phyloP scores from a whole-genome alignment of 495 filamentous ascomycete species.

The Penicillium ochrochloron region DNA sequence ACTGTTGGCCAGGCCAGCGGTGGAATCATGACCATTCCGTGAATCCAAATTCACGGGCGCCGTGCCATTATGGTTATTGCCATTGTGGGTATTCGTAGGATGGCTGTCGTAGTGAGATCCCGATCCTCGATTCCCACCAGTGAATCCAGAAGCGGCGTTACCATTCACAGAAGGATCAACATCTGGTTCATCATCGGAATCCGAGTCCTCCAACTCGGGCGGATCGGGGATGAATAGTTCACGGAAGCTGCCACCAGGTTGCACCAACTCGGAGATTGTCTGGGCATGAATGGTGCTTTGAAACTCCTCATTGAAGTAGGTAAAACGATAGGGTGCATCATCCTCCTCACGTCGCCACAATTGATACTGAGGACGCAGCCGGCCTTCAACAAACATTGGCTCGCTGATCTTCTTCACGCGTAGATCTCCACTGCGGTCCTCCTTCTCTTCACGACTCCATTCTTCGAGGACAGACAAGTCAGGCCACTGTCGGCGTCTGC shows the following conservation, averaged over 20 bases:
- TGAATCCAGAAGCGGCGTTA: slow-evolving; percentile 8
- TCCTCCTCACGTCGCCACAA: slow-evolving; percentile 88
- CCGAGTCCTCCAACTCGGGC: slow-evolving; percentile 63
- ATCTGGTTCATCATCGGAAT: slow-evolving; percentile 65
- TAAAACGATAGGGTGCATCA: slow-evolving; percentile 91
- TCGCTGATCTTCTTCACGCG: slow-evolving; percentile 91
- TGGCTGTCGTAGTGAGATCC: slow-evolving; percentile 2
- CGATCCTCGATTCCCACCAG: slow-evolving; percentile 1
- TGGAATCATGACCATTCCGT: slow-evolving; percentile 14
- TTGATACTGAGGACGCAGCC: slow-evolving; percentile 77
- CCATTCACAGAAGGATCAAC: slow-evolving; percentile 29
- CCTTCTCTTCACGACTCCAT: slow-evolving; percentile 90
- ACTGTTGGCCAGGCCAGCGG: slow-evolving; percentile 4
- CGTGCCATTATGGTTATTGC: slow-evolving; percentile 5
- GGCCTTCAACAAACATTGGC: slow-evolving; percentile 86
- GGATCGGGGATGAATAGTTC: slow-evolving; percentile 85
- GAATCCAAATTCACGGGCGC: neutral
- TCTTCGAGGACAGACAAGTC: slow-evolving; percentile 80
- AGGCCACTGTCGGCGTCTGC: slow-evolving; percentile 64
- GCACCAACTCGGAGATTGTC: slow-evolving; percentile 87
- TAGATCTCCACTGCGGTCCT: slow-evolving; percentile 83
- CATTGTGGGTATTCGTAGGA: slow-evolving; percentile 1
- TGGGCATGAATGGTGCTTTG: slow-evolving; percentile 93
- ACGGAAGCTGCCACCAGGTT: slow-evolving; percentile 78
- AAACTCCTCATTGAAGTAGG: slow-evolving; percentile 98